Evolutionary conservation across 495 filamentous ascomycete genomes (phyloP), one percentile per base, ranked within the genome.

Genomic region (Penicillium tannophilum): DNA sequence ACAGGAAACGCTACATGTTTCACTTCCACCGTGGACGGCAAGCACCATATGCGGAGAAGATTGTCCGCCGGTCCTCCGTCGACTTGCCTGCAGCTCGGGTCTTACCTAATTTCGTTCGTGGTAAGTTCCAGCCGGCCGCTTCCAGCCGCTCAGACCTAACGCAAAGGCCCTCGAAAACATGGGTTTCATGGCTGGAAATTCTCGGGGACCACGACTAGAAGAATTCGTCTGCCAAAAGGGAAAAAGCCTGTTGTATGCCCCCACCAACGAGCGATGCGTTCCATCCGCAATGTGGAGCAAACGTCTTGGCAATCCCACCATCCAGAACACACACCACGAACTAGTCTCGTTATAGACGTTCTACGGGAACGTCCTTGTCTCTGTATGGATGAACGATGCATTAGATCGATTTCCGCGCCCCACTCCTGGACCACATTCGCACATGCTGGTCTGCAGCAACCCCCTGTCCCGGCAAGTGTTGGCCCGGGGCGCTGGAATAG

Each of bases 121-220:
- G 2, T 4, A 24, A 46, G 43, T 46, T 46, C 43, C 24, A 41
- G 39, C 19, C 43, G 26, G 19, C 23, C 23, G 43, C 43, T 14
- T 19, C 30, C 2, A 14, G 43, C 23, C 23, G 43, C 43, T 24
- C 43, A 48, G 24, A 14, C 46, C 23, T 28, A 30, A 48, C 23
- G 24, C 11, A 23, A 23, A 1, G 2, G 1, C 46, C 11, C 23
- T 49, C 26, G 16, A 17, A 49, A 11, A 9, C 26, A 11, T 19
- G 43, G 43, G 46, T 49, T 49, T 31, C 46, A 49, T 28, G 46
- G 16, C 6, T 31, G 26, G 28, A 28, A 3, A 28, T 2, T 0
- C 3, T 28, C 28, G 28, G 60, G 55, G 39, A 39, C 52, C 52
- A 52, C 55, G 54, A 58, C 60, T 58, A 44, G 54, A 62, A 58